A percentile compares a stretch with the other conserved stretches of the same genome.
Conservation (phyloP, 441 rosid species). For the Gossypium schwendimanii region DNA sequence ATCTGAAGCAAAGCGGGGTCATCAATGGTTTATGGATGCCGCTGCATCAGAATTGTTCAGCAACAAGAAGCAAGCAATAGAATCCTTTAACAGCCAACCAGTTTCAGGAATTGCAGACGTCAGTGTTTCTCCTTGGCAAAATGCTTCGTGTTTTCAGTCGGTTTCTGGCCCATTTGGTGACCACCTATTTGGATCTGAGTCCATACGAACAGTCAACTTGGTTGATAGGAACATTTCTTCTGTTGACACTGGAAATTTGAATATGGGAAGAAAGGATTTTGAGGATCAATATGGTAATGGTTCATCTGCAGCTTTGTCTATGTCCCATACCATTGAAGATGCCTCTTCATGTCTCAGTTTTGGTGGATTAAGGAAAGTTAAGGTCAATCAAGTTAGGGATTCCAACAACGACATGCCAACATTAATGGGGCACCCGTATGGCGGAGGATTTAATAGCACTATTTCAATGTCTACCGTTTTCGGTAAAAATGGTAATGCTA, state of each 20-base stretch:
- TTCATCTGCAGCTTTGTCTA: conserved; percentile 28
- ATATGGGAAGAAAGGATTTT: conserved; percentile 33
- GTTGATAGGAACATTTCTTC: conserved; percentile 33
- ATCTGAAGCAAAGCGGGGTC: conserved; percentile 36
- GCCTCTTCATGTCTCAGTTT: conserved; percentile 25
- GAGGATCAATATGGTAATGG: conserved; percentile 31
- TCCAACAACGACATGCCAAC: conserved; percentile 22
- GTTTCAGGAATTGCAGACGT: conserved; percentile 20
- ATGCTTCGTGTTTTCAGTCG: conserved; percentile 25
- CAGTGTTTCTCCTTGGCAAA: conserved; percentile 28
- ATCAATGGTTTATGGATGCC: conserved; percentile 39
- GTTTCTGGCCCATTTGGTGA: conserved; percentile 29
- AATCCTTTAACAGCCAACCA: conserved; percentile 19
- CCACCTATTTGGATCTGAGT: conserved; percentile 32
- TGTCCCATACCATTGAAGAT: conserved; percentile 29
- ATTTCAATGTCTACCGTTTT: conserved; percentile 21
- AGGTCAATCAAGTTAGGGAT: conserved; percentile 35
- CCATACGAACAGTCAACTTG: conserved; percentile 25
- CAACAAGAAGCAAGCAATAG: conserved; percentile 42
- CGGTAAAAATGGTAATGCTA: conserved; percentile 21
- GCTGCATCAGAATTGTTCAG: conserved; percentile 21
- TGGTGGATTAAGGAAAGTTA: conserved; percentile 37
- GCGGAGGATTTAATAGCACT: conserved; percentile 22
- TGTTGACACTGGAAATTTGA: conserved; percentile 28
- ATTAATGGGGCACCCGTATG: conserved; percentile 21